phyloP scores from a whole-genome alignment of 2,329 filamentous ascomycete species.

The Apiospora kogelbergensis region DNA sequence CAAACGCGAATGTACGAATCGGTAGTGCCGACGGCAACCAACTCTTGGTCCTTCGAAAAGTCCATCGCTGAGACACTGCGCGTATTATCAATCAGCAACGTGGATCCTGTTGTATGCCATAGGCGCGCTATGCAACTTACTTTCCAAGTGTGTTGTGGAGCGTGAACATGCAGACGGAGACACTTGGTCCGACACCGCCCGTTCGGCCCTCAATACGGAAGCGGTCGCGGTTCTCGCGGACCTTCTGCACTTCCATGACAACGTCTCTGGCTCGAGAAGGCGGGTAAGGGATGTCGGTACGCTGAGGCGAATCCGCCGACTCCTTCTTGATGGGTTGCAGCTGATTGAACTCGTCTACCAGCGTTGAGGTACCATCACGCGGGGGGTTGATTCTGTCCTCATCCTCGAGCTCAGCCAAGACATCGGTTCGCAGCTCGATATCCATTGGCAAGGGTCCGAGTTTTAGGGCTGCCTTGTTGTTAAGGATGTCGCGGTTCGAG shows the following conservation, averaged over 20 bases:
- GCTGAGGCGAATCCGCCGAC: slow-evolving; percentile 75
- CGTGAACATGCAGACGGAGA: slow-evolving; percentile 96
- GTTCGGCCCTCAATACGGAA: slow-evolving; percentile 85
- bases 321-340: slow-evolving; percentile 84
- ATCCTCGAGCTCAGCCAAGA: slow-evolving; percentile 83
- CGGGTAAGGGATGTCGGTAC: slow-evolving; percentile 80
- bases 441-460: slow-evolving; percentile 86
- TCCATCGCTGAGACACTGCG: slow-evolving; percentile 85
- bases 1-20: slow-evolving; percentile 97
- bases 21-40: slow-evolving; percentile 85
- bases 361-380: slow-evolving; percentile 64
- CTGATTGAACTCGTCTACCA: slow-evolving; percentile 85
- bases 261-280: slow-evolving; percentile 88
- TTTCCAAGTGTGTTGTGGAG: slow-evolving; percentile 95
- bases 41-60: slow-evolving; percentile 85
- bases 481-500: slow-evolving; percentile 59
- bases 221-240: slow-evolving; percentile 88
- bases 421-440: slow-evolving; percentile 75
- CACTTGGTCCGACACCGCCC: slow-evolving; percentile 76
- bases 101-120: neutral
- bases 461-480: slow-evolving; percentile 60
- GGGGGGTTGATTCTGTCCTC: slow-evolving; percentile 80
- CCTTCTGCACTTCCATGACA: slow-evolving; percentile 88
- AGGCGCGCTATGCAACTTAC: slow-evolving; percentile 49
- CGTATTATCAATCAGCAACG: slow-evolving; percentile 13